These are phyloP conservation scores for Vitis labrusca DNA, from an alignment of 164 flowering plant species.

Conservation along the genomic window DNA sequence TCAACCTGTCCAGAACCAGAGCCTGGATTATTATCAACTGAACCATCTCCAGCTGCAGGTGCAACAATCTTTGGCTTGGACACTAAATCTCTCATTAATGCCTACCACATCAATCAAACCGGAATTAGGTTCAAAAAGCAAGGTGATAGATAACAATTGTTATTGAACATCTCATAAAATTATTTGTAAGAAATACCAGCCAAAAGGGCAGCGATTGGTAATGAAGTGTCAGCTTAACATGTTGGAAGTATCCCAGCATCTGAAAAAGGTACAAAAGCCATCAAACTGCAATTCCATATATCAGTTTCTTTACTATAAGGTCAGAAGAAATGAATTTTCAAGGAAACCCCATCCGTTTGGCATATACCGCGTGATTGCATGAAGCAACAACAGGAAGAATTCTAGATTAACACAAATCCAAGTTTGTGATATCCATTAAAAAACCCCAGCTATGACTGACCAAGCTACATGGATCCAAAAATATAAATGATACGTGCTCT, in stretches of 20 bases:
- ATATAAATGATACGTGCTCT: too few relatives aligned
- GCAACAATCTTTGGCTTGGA: conserved; percentile 63
- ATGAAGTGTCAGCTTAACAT: conserved; percentile 73
- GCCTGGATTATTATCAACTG: conserved; percentile 18
- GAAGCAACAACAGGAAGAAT: not conserved
- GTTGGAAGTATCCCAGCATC: conserved; percentile 96
- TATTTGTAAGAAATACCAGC: conserved; percentile 62
- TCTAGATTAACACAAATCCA: not conserved
- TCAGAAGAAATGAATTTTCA: not conserved
- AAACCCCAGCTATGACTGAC: not conserved
- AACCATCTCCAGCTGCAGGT: conserved; percentile 41
- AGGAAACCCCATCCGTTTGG: not conserved
- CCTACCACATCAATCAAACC: conserved; percentile 39
- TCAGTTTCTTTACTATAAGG: not conserved
- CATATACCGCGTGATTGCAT: not conserved
- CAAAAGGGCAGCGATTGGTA: conserved; percentile 77
- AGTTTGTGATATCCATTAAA: not conserved
- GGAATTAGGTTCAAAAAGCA: not conserved
- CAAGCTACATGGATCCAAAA: not conserved
- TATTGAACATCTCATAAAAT: not conserved
- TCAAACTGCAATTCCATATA: conserved; percentile 3
- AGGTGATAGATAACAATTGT: not conserved
- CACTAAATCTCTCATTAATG: conserved; percentile 65
- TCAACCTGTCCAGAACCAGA: conserved; percentile 45
- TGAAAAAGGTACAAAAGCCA: conserved; percentile 31